Conservation (phyloP, 768 basidiomycete genomes). For the Rhodotorula diobovata region DNA sequence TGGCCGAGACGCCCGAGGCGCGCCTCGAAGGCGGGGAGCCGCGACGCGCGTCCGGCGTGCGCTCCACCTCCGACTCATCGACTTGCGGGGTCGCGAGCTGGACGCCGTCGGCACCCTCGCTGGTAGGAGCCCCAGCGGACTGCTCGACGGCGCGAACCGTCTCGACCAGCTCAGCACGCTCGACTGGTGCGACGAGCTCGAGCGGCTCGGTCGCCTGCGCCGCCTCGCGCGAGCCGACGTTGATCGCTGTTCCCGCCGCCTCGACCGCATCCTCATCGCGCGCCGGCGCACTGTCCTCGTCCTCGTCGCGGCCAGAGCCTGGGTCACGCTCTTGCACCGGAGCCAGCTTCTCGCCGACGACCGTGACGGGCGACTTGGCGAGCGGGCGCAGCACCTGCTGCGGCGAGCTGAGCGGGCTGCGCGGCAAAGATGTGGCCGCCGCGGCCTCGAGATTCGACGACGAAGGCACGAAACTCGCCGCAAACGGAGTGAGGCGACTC, state of each 20-base stretch:
- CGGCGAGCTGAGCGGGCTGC: background rate
- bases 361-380: no score
- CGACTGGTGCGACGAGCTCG: background rate
- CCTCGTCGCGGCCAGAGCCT: background rate
- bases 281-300: background rate
- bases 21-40: background rate
- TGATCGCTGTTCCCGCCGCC: no score
- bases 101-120: no score
- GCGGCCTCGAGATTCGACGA: background rate
- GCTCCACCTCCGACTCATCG: no score
- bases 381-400: background rate
- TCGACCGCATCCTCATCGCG: background rate
- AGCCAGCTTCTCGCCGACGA: background rate
- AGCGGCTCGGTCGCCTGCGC: no score
- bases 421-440: background rate
- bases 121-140: no score
- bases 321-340: no score
- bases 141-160: no score
- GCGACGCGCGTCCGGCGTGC: background rate
- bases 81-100: no score
- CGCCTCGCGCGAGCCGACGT: no score
- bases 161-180: no score
- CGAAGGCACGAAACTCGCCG: background rate
- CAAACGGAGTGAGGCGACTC: conserved; percentile 4
- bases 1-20: conserved; percentile 10